Percentiles rank a stretch among this genome's conserved stretches.
Evolutionary conservation across 345 rosid species (phyloP).

Genomic region (Gossypium ekmanianum): DNA sequence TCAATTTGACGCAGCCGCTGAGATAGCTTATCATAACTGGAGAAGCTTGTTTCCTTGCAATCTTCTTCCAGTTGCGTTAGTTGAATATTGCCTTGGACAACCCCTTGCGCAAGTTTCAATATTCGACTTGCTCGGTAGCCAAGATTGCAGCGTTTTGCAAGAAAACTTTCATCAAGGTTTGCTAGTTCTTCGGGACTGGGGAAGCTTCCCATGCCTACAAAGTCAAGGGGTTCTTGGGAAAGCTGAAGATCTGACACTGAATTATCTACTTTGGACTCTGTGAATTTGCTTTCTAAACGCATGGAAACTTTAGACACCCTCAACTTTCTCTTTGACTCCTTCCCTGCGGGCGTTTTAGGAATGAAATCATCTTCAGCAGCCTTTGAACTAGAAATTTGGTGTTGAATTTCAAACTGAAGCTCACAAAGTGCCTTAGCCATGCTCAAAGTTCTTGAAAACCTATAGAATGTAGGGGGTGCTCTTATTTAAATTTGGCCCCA

Average conservation of each 20-base stretch:
- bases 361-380: conserved; percentile 20
- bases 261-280: neutral
- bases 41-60: conserved; percentile 20
- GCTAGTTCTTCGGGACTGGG: conserved; percentile 49
- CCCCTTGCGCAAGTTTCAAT: conserved; percentile 38
- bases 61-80: conserved; percentile 34
- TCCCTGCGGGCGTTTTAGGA: conserved; percentile 29
- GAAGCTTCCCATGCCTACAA: conserved; percentile 30
- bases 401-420: conserved; percentile 40
- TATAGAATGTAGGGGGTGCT: neutral
- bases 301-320: conserved; percentile 12
- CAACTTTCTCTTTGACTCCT: conserved; percentile 28
- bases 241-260: conserved; percentile 10
- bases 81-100: conserved; percentile 41
- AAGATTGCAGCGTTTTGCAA: conserved; percentile 43
- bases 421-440: conserved; percentile 54
- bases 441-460: conserved; percentile 50
- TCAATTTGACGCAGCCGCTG: conserved; percentile 32
- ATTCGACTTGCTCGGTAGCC: conserved; percentile 49
- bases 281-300: conserved; percentile 17
- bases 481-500: neutral
- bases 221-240: neutral
- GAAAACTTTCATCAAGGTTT: conserved; percentile 37
- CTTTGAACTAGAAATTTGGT: conserved; percentile 8
- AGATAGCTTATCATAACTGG: conserved; percentile 26